Evolutionary conservation across 352 stramenopile species (phyloP).

Genomic region (Globisporangium parvum): DNA sequence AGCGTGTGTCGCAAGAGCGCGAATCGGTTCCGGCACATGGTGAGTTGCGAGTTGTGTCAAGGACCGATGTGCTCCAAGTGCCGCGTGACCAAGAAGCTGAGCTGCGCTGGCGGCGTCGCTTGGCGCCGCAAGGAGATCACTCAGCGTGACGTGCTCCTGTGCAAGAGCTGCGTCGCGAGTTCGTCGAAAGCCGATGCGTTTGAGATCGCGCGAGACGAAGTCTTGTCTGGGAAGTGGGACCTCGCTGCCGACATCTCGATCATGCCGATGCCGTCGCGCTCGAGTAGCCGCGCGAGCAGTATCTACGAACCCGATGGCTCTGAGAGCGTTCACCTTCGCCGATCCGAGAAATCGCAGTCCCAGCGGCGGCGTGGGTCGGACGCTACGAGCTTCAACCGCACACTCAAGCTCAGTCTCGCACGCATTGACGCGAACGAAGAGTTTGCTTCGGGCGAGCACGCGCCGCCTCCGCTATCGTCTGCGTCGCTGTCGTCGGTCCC

Average conservation of each 20-base stretch:
- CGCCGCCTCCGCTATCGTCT: not conserved
- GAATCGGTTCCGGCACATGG: constrained; percentile 6
- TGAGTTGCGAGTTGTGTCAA: constrained; percentile 9
- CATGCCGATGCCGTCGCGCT: constrained; percentile 7
- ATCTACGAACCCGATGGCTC: constrained; percentile 1
- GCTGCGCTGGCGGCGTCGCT: not conserved
- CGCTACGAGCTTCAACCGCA: constrained; percentile 3
- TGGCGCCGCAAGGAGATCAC: constrained; percentile 11
- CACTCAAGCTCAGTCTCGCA: constrained; percentile 13
- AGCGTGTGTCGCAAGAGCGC: constrained; percentile 10
- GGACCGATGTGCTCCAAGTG: constrained; percentile 11
- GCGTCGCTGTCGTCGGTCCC: no score
- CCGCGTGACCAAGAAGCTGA: constrained; percentile 10
- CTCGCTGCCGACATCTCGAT: constrained; percentile 7
- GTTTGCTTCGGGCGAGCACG: not conserved
- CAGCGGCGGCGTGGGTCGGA: constrained; percentile 1
- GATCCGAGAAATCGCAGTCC: not conserved
- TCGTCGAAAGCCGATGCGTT: constrained; percentile 5
- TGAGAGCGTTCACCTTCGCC: not conserved
- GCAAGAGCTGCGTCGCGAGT: constrained; percentile 10
- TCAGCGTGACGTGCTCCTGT: constrained; percentile 5
- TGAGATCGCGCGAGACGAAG: constrained; percentile 12
- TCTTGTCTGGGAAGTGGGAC: constrained; percentile 13
- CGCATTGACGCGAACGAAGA: constrained; percentile 9
- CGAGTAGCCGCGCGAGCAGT: constrained; percentile 8